Conservation (phyloP, 2,329 filamentous ascomycete species). For the Epichloe aotearoae region DNA sequence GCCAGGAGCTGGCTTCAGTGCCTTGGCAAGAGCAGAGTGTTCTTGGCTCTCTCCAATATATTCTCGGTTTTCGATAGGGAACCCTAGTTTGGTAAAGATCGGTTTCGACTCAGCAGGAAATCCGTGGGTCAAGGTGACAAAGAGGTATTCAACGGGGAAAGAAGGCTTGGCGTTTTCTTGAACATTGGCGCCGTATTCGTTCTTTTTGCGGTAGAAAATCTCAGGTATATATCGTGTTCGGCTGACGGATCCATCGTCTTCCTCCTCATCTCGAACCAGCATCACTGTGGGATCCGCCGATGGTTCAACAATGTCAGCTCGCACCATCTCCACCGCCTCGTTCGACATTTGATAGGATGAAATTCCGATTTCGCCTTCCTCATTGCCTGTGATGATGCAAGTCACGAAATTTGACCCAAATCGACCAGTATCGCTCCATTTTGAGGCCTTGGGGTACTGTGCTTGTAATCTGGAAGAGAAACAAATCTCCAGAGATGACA, state of each 20-base stretch:
- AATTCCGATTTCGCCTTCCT: conserved; percentile 75
- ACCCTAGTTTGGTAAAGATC: conserved; percentile 58
- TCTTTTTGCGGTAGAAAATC: conserved; percentile 93
- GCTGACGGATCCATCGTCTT: conserved; percentile 57
- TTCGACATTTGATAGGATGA: conserved; percentile 93
- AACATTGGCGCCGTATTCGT: conserved; percentile 92
- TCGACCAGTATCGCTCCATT: conserved; percentile 89
- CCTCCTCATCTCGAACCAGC: conserved; percentile 86
- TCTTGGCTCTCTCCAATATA: conserved; percentile 79
- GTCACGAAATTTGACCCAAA: conserved; percentile 98
- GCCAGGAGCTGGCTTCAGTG: conserved; percentile 48
- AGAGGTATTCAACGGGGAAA: conserved; percentile 92
- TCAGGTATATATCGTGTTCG: conserved; percentile 86
- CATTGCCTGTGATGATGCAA: conserved; percentile 88
- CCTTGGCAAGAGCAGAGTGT: conserved; percentile 50
- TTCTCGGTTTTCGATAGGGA: conserved; percentile 86
- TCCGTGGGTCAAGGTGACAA: conserved; percentile 91
- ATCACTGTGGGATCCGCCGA: conserved; percentile 87
- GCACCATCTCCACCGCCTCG: conserved; percentile 91
- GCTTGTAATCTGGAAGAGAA: conserved; percentile 84
- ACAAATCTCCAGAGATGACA: conserved; percentile 82
- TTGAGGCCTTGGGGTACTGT: conserved; percentile 75
- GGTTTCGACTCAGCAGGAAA: conserved; percentile 75
- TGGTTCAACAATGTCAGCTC: conserved; percentile 86
- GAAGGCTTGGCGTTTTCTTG: conserved; percentile 94